phyloP scores from a whole-genome alignment of 2,329 filamentous ascomycete genomes.

The Ciborinia camelliae region DNA sequence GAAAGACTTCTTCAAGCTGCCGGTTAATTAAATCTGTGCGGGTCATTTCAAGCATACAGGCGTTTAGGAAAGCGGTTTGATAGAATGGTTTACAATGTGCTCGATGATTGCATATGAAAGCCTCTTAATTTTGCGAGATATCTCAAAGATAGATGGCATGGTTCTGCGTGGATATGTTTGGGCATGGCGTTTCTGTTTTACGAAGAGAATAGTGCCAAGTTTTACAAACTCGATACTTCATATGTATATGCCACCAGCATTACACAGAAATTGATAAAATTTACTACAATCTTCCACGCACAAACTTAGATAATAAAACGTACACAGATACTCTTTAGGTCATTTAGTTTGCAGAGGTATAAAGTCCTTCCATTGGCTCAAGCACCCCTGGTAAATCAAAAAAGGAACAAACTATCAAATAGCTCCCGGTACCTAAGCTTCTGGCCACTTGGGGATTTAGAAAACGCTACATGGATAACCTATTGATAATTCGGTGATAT shows the following conservation, averaged over 20 bases:
- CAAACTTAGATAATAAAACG: neutral
- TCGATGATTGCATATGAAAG: slow-evolving; percentile 20
- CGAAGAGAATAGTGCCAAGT: slow-evolving; percentile 1
- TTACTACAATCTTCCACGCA: neutral
- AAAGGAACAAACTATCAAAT: neutral
- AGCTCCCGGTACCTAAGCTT: neutral
- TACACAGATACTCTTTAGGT: neutral
- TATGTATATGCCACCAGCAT: slow-evolving; percentile 3
- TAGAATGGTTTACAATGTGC: slow-evolving; percentile 15
- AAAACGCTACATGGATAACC: neutral
- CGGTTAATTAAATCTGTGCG: slow-evolving; percentile 19
- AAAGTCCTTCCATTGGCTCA: neutral
- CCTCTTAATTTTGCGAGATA: slow-evolving; percentile 6
- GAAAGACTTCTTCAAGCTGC: slow-evolving; percentile 49
- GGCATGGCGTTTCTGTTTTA: slow-evolving; percentile 16
- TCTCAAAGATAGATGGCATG: slow-evolving; percentile 9
- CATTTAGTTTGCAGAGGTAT: neutral
- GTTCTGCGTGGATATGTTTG: slow-evolving; percentile 15
- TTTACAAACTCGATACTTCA: slow-evolving; percentile 7
- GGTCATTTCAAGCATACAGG: slow-evolving; percentile 17
- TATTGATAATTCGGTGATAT: neutral
- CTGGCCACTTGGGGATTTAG: neutral
- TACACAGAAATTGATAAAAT: slow-evolving; percentile 4
- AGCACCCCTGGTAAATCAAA: neutral
- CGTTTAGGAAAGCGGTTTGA: slow-evolving; percentile 19